Base-by-base conservation (phyloP, 163 green algal species). In the Chlamydomonas reinhardtii region DNA sequence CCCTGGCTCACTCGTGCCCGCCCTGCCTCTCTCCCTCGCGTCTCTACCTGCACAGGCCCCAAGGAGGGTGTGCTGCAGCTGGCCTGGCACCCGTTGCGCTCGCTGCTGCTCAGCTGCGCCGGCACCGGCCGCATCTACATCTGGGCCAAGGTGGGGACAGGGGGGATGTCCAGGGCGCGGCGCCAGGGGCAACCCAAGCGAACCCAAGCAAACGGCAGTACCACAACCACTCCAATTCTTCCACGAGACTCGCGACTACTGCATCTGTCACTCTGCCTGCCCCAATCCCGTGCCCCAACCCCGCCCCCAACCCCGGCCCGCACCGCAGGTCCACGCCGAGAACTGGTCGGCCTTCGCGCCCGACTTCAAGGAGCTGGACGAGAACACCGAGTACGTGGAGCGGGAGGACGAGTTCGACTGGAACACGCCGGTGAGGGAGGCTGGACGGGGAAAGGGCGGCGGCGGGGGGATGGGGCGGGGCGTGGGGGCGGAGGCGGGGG, bases 311-410 rank as follows among this genome's bases (percentile, higher is more conserved):
- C 56, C 56, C 56, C 56, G 5, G 56, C 17, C 56, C 56, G 2
- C 48, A 12, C 90, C 17, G 0, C 93, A 93, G 52, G 88, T 95
- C 11, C 90, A 95, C 72, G 83, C 87, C 0, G 95, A 98, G 83
- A 96, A 97, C 73, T 98, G 96, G 96, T 96, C 88, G 71, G 93
- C 92, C 29, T 98, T 98, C 88, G 96, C 96, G 2, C 96, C 96
- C 9, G 96, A 97, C 77, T 98, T 98, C 85, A 79, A 93, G 86
- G 95, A 98, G 89, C 94, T 98, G 31, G 88, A 95, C 29, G 91
- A 96, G 34, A 97, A 97, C 89, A 85, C 91, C 70, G 95, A 98
- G 90, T 98, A 98, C 56, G 89, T 96, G 48, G 96, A 98, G 88
- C 83, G 83, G 24, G 96, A 98, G 82, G 95, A 97, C 72, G 95